A percentile compares a stretch with the other conserved stretches of the same genome.
These are phyloP conservation scores for Cyberlindnera euphorbiae DNA, from an alignment of 805 yeast species.

Conservation along the genomic window DNA sequence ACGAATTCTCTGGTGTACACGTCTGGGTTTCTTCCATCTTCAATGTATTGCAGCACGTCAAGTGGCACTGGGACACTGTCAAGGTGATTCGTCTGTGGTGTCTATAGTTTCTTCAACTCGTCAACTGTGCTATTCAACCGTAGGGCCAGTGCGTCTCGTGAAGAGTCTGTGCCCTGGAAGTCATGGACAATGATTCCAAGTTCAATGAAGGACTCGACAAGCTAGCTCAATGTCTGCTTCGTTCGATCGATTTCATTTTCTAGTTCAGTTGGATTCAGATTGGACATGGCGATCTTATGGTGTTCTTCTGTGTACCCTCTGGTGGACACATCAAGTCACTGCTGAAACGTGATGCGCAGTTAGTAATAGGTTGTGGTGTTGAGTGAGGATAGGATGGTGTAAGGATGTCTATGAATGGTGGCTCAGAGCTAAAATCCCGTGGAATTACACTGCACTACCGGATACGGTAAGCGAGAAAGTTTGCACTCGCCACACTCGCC, in stretches of 20 bases:
- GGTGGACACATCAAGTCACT: too few species aligned
- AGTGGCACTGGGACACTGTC: slow-evolving; percentile 55
- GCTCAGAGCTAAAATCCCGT: too few species aligned
- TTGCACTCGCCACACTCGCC: background rate
- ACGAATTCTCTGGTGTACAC: slow-evolving; percentile 95
- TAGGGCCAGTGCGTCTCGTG: slow-evolving; percentile 49
- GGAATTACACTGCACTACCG: too few species aligned
- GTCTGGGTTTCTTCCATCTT: slow-evolving; percentile 96
- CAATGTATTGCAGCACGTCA: slow-evolving; percentile 87
- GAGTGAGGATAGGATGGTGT: too few species aligned
- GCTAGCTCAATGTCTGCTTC: slow-evolving; percentile 37
- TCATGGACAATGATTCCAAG: slow-evolving; percentile 91
- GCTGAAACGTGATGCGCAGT: too few species aligned
- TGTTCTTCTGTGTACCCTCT: background rate
- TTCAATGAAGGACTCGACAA: slow-evolving; percentile 80
- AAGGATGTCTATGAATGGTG: too few species aligned
- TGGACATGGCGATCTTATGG: slow-evolving; percentile 3
- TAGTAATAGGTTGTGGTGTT: background rate
- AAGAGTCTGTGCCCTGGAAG: slow-evolving; percentile 82
- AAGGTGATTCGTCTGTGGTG: slow-evolving; percentile 30
- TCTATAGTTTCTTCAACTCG: slow-evolving; percentile 31
- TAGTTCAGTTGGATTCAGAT: slow-evolving; percentile 9
- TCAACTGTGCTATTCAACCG: slow-evolving; percentile 37
- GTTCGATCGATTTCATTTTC: slow-evolving; percentile 27
- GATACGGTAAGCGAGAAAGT: background rate